Conservation (phyloP, 768 basidiomycete species). For the Collybia sp. region DNA sequence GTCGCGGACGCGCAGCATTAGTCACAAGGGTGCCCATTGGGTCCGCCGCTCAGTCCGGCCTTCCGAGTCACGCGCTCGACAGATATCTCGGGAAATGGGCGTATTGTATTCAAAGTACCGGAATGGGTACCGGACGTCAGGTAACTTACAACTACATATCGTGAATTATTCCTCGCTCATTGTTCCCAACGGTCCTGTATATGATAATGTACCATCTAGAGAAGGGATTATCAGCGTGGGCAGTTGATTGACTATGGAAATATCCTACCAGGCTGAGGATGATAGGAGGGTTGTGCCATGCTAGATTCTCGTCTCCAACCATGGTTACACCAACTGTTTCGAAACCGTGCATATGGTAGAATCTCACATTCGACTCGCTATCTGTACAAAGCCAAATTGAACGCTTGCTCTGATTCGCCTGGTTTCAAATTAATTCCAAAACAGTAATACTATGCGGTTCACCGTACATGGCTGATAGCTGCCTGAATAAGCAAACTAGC, state of each 20-base stretch:
- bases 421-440: neutral
- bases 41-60: no score
- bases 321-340: slow-evolving; percentile 14
- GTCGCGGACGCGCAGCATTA: no score
- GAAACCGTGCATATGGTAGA: slow-evolving; percentile 20
- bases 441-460: neutral
- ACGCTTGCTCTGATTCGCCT: slow-evolving; percentile 23
- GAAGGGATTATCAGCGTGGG: neutral
- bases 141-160: no score
- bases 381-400: slow-evolving; percentile 24
- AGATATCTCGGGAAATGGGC: no score
- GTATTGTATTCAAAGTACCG: no score
- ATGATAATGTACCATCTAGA: neutral
- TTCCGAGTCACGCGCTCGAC: no score
- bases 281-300: slow-evolving; percentile 22
- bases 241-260: neutral
- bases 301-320: slow-evolving; percentile 24
- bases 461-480: slow-evolving; percentile 14
- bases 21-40: no score
- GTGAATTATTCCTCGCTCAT: no score
- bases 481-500: slow-evolving; percentile 23
- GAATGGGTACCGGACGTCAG: no score
- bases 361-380: slow-evolving; percentile 13
- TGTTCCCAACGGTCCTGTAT: no score
- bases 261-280: slow-evolving; percentile 21